These are phyloP conservation scores for Phoenix dactylifera DNA, from an alignment of 176 grass and related monocot species.

Conservation along the genomic window DNA sequence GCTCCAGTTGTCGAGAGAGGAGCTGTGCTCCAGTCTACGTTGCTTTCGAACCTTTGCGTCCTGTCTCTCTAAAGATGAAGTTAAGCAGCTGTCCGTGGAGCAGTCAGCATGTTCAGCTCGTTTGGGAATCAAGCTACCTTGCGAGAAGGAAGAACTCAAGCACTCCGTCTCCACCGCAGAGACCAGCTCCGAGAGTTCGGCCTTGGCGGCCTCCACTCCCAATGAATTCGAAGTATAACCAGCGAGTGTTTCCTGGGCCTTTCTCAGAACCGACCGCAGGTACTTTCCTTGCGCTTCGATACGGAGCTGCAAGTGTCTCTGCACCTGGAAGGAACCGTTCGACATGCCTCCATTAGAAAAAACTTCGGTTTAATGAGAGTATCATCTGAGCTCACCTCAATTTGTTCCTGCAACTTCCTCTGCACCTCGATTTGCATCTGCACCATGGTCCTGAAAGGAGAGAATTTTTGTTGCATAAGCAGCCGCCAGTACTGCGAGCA, in stretches of 20 bases:
- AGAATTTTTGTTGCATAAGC: background rate
- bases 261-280: slow-evolving; percentile 62
- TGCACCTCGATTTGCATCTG: slow-evolving; percentile 62
- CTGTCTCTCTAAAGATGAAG: slow-evolving; percentile 25
- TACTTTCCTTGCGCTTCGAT: slow-evolving; percentile 96
- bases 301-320: slow-evolving; percentile 77
- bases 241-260: slow-evolving; percentile 51
- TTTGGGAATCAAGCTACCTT: background rate
- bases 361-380: too few species aligned
- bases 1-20: background rate
- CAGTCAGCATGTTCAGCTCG: slow-evolving; percentile 10
- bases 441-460: slow-evolving; percentile 28
- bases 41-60: slow-evolving; percentile 28
- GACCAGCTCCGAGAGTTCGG: slow-evolving; percentile 54
- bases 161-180: slow-evolving; percentile 41
- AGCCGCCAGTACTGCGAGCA: background rate
- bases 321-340: slow-evolving; percentile 35
- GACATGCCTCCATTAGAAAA: too few species aligned
- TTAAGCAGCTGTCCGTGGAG: slow-evolving; percentile 62
- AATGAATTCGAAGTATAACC: slow-evolving; percentile 21
- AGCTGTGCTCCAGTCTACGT: background rate
- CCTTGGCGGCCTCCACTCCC: slow-evolving; percentile 12
- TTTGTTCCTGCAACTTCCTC: slow-evolving; percentile 54
- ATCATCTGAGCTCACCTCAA: slow-evolving; percentile 43
- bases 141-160: slow-evolving; percentile 27